phyloP scores from a whole-genome alignment of 2,329 filamentous ascomycete genomes.

The Ophiocordyceps camponoti-floridani region DNA sequence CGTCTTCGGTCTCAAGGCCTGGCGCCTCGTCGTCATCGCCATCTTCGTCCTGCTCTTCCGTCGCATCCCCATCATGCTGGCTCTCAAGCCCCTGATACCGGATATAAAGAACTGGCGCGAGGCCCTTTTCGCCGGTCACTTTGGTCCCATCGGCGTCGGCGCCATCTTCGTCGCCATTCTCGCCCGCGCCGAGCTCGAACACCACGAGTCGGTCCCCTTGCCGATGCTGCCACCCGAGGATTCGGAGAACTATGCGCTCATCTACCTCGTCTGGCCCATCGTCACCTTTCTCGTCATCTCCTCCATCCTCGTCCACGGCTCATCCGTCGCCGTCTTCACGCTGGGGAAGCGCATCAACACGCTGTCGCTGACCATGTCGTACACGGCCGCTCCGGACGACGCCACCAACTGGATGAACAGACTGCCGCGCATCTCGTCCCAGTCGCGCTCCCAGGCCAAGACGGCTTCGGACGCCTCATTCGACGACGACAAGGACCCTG shows the following conservation, averaged over 20 bases:
- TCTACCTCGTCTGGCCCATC: conserved; percentile 88
- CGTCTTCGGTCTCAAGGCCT: conserved; percentile 58
- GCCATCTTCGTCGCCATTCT: conserved; percentile 92
- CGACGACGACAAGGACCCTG: conserved; percentile 41
- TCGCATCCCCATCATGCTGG: conserved; percentile 85
- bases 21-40: conserved; percentile 87
- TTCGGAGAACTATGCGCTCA: conserved; percentile 45
- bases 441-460: conserved; percentile 65
- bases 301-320: conserved; percentile 90
- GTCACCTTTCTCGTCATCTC: conserved; percentile 84
- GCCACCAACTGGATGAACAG: conserved; percentile 91
- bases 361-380: conserved; percentile 84
- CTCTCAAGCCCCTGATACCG: conserved; percentile 79
- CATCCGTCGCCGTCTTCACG: conserved; percentile 95
- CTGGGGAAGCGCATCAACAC: conserved; percentile 98
- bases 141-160: conserved; percentile 92
- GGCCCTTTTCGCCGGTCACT: conserved; percentile 89
- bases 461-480: conserved; percentile 66
- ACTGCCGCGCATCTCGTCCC: conserved; percentile 51
- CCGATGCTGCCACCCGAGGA: conserved; percentile 36
- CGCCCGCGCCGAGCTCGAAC: conserved; percentile 79
- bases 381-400: conserved; percentile 77
- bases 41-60: conserved; percentile 89
- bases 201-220: conserved; percentile 55
- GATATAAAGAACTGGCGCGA: conserved; percentile 98